phyloP scores from a whole-genome alignment of 345 rosid genomes.

The Acer negundo region DNA sequence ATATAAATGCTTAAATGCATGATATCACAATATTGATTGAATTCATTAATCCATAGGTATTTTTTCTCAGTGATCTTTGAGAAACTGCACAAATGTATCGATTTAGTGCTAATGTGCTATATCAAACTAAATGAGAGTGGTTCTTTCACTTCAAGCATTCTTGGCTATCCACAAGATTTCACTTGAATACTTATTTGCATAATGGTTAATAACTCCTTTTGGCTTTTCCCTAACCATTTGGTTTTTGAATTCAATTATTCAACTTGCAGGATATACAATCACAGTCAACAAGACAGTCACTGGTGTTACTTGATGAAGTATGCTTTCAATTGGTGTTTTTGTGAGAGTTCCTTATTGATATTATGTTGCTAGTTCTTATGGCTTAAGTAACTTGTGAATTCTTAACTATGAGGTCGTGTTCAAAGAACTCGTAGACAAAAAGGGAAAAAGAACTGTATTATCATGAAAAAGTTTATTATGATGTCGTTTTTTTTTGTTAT shows the following conservation, averaged over 20 bases:
- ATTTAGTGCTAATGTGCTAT: neutral
- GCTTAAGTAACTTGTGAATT: neutral
- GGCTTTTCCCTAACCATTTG: neutral
- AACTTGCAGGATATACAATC: conserved; percentile 71
- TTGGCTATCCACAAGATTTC: conserved; percentile 6
- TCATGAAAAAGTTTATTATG: neutral
- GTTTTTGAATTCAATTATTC: conserved; percentile 14
- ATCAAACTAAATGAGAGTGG: neutral
- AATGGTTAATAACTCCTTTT: conserved; percentile 1
- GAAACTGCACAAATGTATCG: neutral
- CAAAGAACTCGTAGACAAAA: neutral
- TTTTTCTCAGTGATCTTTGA: neutral
- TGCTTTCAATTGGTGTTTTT: conserved; percentile 24
- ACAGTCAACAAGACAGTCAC: conserved; percentile 69
- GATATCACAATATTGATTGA: neutral
- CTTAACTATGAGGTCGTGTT: neutral
- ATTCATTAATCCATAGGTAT: neutral
- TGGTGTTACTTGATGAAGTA: conserved; percentile 96
- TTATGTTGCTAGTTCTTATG: neutral
- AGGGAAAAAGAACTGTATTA: conserved; percentile 2
- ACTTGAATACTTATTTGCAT: conserved; percentile 2
- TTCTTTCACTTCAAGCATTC: neutral
- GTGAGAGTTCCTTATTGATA: neutral
- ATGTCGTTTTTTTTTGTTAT: conserved; percentile 7
- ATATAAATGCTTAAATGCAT: neutral